Conservation (phyloP, 768 basidiomycete species). For the Auriscalpium microsporum region DNA sequence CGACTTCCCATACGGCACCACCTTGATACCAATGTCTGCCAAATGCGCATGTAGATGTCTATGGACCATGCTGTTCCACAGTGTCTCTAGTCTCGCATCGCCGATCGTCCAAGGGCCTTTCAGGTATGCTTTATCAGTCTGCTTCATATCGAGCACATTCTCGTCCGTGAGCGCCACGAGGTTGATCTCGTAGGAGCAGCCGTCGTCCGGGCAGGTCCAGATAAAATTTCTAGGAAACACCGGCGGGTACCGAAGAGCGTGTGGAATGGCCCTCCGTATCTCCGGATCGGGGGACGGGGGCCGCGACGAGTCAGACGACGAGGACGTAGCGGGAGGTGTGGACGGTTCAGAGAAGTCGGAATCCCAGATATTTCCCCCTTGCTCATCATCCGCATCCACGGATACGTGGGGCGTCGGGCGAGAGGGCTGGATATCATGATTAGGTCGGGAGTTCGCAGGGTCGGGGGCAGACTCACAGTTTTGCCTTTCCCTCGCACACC, state of each 20-base stretch:
- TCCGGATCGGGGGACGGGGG: conserved; percentile 18
- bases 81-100: conserved; percentile 5
- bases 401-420: too few species aligned
- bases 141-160: conserved; percentile 13
- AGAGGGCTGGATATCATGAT: too few species aligned
- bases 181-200: conserved; percentile 39
- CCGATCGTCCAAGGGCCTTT: background rate
- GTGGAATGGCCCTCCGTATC: conserved; percentile 27
- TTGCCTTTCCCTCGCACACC: too few species aligned
- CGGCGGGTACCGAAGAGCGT: conserved; percentile 29
- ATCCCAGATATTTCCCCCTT: conserved; percentile 28
- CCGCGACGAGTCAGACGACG: conserved; percentile 18
- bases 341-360: conserved; percentile 52
- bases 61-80: conserved; percentile 18
- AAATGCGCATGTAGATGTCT: conserved; percentile 17
- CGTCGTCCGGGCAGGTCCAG: conserved; percentile 43
- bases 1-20: background rate
- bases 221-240: conserved; percentile 33
- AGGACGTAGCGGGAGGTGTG: conserved; percentile 34
- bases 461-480: too few species aligned
- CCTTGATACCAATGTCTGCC: conserved; percentile 12
- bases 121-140: too few species aligned
- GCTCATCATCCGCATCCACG: too few species aligned
- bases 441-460: too few species aligned
- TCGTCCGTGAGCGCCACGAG: conserved; percentile 33